These are phyloP conservation scores for Taxillus chinensis DNA, from an alignment of 164 flowering plant genomes.

Conservation along the genomic window DNA sequence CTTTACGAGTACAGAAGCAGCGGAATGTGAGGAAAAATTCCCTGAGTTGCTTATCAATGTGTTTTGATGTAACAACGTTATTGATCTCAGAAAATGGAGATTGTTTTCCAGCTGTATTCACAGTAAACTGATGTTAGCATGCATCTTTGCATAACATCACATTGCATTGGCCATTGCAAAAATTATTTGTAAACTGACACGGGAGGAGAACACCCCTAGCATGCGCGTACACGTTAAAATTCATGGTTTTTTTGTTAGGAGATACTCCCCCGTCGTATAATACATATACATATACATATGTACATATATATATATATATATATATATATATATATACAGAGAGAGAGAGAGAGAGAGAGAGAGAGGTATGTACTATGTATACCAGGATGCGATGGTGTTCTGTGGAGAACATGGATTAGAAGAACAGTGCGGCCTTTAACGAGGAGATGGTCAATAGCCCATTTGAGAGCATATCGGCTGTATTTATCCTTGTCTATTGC, in stretches of 20 bases:
- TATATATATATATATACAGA: too few species aligned
- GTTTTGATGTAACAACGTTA: slow-evolving; percentile 9
- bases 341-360: background rate
- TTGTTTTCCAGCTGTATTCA: slow-evolving; percentile 25
- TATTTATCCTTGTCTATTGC: slow-evolving; percentile 70
- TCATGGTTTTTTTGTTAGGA: too few species aligned
- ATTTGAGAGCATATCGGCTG: slow-evolving; percentile 73
- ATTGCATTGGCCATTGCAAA: background rate
- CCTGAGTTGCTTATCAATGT: slow-evolving; percentile 14
- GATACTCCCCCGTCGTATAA: too few species aligned
- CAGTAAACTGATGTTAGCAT: background rate
- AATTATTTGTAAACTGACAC: too few species aligned
- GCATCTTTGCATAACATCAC: too few species aligned
- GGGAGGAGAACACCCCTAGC: too few species aligned
- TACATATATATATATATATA: background rate
- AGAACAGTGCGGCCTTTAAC: slow-evolving; percentile 34
- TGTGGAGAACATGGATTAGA: slow-evolving; percentile 53
- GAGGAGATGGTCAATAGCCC: slow-evolving; percentile 55
- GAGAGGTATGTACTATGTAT: slow-evolving; percentile 10
- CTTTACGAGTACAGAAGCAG: slow-evolving; percentile 42
- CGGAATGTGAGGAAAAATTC: slow-evolving; percentile 44
- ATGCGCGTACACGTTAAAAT: too few species aligned
- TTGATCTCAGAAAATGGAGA: slow-evolving; percentile 8
- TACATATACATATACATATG: too few species aligned
- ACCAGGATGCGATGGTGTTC: background rate